Conservation (phyloP, 345 rosid genomes). For the Heritiera fomes region DNA sequence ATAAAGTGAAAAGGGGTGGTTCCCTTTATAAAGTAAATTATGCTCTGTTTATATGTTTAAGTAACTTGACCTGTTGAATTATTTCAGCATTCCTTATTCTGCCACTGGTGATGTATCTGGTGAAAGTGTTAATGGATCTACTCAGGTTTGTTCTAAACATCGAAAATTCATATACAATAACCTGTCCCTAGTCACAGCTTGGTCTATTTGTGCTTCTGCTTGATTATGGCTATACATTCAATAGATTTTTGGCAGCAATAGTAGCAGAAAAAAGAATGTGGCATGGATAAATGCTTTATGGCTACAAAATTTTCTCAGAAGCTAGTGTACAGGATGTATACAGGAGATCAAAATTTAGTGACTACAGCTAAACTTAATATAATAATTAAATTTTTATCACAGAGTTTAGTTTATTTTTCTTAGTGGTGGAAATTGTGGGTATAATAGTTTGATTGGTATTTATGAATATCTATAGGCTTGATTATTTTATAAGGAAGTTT, state of each 20-base stretch:
- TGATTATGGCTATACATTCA: neutral
- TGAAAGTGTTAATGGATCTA: constrained; percentile 42
- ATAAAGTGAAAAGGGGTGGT: neutral
- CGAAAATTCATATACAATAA: constrained; percentile 21
- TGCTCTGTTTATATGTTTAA: constrained; percentile 18
- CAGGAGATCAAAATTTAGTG: neutral
- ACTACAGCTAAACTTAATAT: neutral
- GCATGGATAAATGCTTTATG: neutral
- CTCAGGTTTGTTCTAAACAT: constrained; percentile 45
- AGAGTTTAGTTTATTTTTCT: neutral
- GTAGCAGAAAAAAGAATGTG: too few species aligned
- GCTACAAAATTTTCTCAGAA: neutral
- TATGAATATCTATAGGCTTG: neutral
- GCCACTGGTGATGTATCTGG: constrained; percentile 39
- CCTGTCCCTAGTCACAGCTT: neutral
- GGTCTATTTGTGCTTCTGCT: constrained; percentile 8
- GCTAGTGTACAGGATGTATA: neutral
- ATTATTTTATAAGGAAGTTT: neutral
- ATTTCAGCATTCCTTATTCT: constrained; percentile 45
- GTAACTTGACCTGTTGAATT: constrained; percentile 29
- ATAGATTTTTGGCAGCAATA: neutral
- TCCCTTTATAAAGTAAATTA: neutral
- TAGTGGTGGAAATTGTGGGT: constrained; percentile 1
- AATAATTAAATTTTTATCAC: neutral
- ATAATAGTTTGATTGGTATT: neutral